Conservation (phyloP, 1,139 yeast genomes). For the Saccharomyces hybrid region DNA sequence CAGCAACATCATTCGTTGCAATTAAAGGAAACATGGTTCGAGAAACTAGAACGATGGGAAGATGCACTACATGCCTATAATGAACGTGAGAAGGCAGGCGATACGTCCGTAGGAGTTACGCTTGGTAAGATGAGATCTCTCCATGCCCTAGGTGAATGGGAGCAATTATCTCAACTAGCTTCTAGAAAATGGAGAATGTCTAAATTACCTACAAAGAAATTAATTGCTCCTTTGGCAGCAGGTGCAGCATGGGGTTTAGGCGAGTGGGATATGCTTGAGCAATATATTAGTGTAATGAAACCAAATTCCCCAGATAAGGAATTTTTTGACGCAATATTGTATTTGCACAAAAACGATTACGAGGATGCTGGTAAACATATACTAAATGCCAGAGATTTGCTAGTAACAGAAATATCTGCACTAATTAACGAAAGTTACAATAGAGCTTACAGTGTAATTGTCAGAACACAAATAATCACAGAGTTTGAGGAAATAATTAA, state of each 20-base stretch:
- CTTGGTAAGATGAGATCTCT: conserved; percentile 98
- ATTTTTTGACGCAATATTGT: conserved; percentile 83
- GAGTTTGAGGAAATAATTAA: conserved; percentile 91
- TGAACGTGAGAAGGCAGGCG: conserved; percentile 51
- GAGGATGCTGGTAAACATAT: conserved; percentile 77
- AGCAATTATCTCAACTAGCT: conserved; percentile 77
- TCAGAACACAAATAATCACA: conserved; percentile 93
- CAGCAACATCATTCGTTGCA: conserved; percentile 89
- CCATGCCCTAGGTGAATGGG: conserved; percentile 98
- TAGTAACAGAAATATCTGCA: conserved; percentile 91
- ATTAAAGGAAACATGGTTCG: conserved; percentile 95
- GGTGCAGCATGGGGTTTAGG: conserved; percentile 99
- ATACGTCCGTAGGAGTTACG: conserved; percentile 59
- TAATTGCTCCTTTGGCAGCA: conserved; percentile 94
- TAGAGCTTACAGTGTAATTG: conserved; percentile 95
- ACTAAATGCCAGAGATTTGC: conserved; percentile 73
- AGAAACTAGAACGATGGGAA: conserved; percentile 94
- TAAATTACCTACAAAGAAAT: conserved; percentile 62
- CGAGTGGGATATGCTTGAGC: conserved; percentile 95
- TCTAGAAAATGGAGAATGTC: conserved; percentile 78
- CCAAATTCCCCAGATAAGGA: conserved; percentile 90
- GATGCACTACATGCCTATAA: conserved; percentile 90
- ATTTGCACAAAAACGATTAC: conserved; percentile 79
- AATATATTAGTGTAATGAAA: conserved; percentile 84
- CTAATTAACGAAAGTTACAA: conserved; percentile 92